phyloP scores from a whole-genome alignment of 257 asterid genomes.

The Jacaranda copaia region DNA sequence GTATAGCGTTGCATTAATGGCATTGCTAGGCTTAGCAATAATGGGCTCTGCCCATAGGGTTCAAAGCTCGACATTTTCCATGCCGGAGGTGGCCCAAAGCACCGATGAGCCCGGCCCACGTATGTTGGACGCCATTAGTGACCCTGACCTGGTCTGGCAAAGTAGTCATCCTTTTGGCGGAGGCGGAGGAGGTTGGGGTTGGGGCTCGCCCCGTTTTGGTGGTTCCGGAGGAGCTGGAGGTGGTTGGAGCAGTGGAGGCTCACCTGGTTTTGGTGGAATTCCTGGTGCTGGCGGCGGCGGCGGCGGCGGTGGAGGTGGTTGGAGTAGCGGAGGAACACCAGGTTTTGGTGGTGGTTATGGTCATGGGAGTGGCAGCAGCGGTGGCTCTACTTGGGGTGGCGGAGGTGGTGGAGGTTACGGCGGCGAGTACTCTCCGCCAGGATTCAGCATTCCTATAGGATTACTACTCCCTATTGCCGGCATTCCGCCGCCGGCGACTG shows the following conservation, averaged over 20 bases:
- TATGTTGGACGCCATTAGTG: not conserved
- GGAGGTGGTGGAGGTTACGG: not conserved
- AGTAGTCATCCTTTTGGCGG: not conserved
- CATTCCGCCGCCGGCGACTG: not conserved
- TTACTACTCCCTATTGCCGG: not conserved
- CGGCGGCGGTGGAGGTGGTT: not conserved
- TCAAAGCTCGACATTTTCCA: not conserved
- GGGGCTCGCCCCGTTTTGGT: not conserved
- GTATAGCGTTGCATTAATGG: conserved; percentile 18
- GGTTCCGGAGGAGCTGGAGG: not conserved
- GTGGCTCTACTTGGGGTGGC: not conserved
- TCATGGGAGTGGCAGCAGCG: not conserved
- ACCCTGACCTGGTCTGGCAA: not conserved
- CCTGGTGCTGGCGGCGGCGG: not conserved
- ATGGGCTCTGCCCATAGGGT: conserved; percentile 28
- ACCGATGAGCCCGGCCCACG: too few relatives aligned
- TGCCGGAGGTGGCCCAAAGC: not conserved
- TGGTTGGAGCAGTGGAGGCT: conserved; percentile 21
- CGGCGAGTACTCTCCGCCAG: not conserved
- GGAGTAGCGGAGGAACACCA: not conserved
- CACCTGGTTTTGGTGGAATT: not conserved
- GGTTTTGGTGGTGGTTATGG: conserved; percentile 15
- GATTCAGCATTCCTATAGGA: too few relatives aligned
- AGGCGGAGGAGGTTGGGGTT: conserved; percentile 19
- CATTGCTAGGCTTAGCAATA: conserved; percentile 31